Percentiles rank a stretch among this genome's conserved stretches.
Evolutionary conservation across 1,284 basidiomycete species (phyloP).

Genomic region (Trametes sp.): DNA sequence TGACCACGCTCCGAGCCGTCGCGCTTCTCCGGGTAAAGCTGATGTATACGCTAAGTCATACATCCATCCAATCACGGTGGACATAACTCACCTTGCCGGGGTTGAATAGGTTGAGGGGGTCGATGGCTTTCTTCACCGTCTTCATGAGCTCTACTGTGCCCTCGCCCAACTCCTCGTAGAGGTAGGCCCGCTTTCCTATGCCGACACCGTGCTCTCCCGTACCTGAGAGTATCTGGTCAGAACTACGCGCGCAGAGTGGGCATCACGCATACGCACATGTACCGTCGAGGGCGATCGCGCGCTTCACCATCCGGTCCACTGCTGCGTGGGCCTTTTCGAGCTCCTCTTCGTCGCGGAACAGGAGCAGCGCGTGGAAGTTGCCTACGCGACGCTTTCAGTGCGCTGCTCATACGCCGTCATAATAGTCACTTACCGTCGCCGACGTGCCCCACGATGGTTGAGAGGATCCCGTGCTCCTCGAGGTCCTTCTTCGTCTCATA

Average conservation of each 20-base stretch:
- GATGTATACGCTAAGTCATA: not conserved
- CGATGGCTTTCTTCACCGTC: constrained; percentile 56
- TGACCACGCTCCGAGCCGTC: constrained; percentile 37
- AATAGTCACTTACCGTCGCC: constrained; percentile 74
- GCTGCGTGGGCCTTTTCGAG: constrained; percentile 55
- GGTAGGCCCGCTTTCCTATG: constrained; percentile 77
- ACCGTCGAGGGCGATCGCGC: constrained; percentile 79
- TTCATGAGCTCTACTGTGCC: constrained; percentile 70
- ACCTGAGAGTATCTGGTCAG: constrained; percentile 45
- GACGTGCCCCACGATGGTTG: constrained; percentile 81
- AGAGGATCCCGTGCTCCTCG: constrained; percentile 61
- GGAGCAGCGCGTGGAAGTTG: constrained; percentile 63
- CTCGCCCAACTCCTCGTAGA: constrained; percentile 80
- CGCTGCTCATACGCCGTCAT: not conserved
- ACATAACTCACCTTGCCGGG: constrained; percentile 76
- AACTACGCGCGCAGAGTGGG: not conserved
- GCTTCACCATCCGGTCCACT: constrained; percentile 73
- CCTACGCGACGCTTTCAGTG: constrained; percentile 41
- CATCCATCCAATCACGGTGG: no score
- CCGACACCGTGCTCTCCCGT: constrained; percentile 92
- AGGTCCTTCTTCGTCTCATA: constrained; percentile 82
- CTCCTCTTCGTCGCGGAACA: constrained; percentile 73
- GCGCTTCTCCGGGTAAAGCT: constrained; percentile 26
- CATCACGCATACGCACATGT: constrained; percentile 59
- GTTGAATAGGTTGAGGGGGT: constrained; percentile 83